These are phyloP conservation scores for Colletotrichum tanaceti DNA, from an alignment of 2,329 filamentous ascomycete species.

Conservation along the genomic window DNA sequence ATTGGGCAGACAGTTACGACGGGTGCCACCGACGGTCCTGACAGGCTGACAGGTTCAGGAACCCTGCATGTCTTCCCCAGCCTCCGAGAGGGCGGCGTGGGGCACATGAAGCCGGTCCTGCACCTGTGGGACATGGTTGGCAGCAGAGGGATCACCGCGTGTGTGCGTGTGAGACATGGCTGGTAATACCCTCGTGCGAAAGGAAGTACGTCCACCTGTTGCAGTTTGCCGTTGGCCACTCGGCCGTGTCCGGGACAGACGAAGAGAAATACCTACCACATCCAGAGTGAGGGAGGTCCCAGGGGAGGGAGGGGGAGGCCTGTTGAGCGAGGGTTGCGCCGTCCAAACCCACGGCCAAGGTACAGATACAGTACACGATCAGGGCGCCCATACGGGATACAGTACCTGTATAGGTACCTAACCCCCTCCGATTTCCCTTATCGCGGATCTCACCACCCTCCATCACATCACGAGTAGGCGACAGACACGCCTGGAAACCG, in stretches of 20 bases:
- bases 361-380: too few species aligned
- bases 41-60: slow-evolving; percentile 21
- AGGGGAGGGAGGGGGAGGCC: too few species aligned
- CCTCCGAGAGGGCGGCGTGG: slow-evolving; percentile 12
- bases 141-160: neutral
- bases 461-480: neutral
- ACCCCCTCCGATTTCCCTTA: slow-evolving; percentile 7
- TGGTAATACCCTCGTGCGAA: too few species aligned
- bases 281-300: too few species aligned
- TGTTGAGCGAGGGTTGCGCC: too few species aligned
- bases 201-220: neutral
- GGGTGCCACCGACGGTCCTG: slow-evolving; percentile 13
- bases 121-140: neutral
- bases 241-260: slow-evolving; percentile 1
- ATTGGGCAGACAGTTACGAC: slow-evolving; percentile 38
- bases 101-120: slow-evolving; percentile 14
- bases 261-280: neutral
- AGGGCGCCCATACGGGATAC: too few species aligned
- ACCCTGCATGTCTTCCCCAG: slow-evolving; percentile 24
- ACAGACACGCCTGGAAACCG: neutral
- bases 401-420: too few species aligned
- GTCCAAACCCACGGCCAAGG: too few species aligned
- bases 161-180: too few species aligned
- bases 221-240: slow-evolving; percentile 6
- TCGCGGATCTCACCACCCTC: slow-evolving; percentile 21